Conservation (phyloP, 371 early-diverging fungal genomes). For the Mortierella sp. region DNA sequence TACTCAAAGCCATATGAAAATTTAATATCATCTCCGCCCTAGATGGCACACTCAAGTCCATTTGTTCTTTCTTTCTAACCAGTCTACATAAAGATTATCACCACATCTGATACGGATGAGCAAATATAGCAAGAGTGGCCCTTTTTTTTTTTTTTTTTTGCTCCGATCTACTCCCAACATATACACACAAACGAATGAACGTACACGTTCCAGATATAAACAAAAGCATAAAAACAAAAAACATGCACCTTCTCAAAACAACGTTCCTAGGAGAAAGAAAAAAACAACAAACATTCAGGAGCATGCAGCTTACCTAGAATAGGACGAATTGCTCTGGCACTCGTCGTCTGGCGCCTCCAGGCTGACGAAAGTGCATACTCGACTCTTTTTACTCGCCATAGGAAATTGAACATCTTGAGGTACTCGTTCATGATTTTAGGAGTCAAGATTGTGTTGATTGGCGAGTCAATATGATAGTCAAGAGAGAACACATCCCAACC, state of each 20-base stretch:
- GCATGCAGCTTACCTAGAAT: constrained; percentile 47
- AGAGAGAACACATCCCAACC: constrained; percentile 96
- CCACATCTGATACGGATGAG: constrained; percentile 16
- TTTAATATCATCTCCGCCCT: constrained; percentile 17
- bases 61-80: neutral
- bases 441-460: constrained; percentile 88
- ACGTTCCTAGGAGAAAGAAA: neutral
- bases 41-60: neutral
- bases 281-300: neutral
- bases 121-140: constrained; percentile 1
- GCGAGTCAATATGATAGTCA: constrained; percentile 86
- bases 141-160: neutral
- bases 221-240: neutral
- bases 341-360: constrained; percentile 87
- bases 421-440: constrained; percentile 84
- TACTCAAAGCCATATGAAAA: neutral
- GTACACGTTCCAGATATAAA: too few species aligned
- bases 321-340: constrained; percentile 65
- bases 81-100: neutral
- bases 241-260: neutral
- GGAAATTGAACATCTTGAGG: constrained; percentile 84
- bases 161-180: neutral
- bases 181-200: neutral
- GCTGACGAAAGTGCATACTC: constrained; percentile 80
- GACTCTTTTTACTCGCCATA: constrained; percentile 92